Evolutionary conservation across 345 rosid genomes (phyloP).

Genomic region (Rhizophora mangle): DNA sequence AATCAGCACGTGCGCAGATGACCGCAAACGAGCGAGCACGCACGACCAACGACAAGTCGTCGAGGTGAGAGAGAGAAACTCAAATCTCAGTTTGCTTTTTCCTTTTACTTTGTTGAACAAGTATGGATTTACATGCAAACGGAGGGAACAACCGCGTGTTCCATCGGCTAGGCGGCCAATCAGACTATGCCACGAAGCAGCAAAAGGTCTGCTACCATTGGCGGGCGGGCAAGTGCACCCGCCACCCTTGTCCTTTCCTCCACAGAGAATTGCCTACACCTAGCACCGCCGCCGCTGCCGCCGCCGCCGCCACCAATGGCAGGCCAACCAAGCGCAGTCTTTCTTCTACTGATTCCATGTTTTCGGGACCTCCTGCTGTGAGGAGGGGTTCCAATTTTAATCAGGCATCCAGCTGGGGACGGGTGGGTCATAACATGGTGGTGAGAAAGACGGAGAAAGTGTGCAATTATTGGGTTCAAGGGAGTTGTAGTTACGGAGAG

Average conservation of each 20-base stretch:
- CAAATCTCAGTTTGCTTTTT: too few species aligned
- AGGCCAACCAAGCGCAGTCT: conserved; percentile 50
- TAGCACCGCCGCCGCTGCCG: conserved; percentile 9
- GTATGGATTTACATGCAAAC: conserved; percentile 68
- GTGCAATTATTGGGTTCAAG: conserved; percentile 86
- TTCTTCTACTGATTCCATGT: conserved; percentile 57
- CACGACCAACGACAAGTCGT: too few species aligned
- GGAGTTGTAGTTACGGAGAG: conserved; percentile 72
- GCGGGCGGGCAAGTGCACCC: conserved; percentile 79
- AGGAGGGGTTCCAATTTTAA: conserved; percentile 58
- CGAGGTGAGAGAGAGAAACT: too few species aligned
- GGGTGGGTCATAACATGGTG: conserved; percentile 28
- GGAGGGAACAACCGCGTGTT: conserved; percentile 71
- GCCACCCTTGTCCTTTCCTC: conserved; percentile 64
- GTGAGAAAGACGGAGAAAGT: conserved; percentile 64
- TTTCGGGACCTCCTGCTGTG: conserved; percentile 42
- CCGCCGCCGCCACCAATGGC: conserved; percentile 33
- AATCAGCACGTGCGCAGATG: too few species aligned
- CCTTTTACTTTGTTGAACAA: too few species aligned
- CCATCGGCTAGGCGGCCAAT: conserved; percentile 58
- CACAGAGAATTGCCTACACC: conserved; percentile 75
- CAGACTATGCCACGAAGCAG: conserved; percentile 26
- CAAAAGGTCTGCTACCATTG: conserved; percentile 82
- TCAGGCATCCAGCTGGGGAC: conserved; percentile 42
- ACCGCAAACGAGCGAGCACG: too few species aligned